Conservation (phyloP, 805 yeast genomes). For the Scheffersomyces stipitis region DNA sequence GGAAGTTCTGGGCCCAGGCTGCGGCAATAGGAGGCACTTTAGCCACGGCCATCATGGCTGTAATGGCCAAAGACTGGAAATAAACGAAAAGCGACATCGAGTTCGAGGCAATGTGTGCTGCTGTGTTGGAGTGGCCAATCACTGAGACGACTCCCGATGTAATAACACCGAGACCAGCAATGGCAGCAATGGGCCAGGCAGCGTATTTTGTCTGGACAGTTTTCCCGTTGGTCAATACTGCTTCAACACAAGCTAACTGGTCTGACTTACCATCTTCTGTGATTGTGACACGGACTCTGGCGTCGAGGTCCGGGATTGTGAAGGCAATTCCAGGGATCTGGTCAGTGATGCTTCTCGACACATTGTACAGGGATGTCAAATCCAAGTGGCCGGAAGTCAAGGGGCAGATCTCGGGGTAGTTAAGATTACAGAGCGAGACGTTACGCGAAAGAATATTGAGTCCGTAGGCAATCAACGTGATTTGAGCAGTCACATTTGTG, state of each 20-base stretch:
- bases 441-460: constrained; percentile 55
- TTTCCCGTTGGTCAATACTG: constrained; percentile 79
- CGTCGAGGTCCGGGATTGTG: constrained; percentile 92
- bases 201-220: constrained; percentile 83
- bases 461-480: constrained; percentile 79
- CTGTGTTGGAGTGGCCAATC: constrained; percentile 86
- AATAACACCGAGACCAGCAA: constrained; percentile 82
- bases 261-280: constrained; percentile 37
- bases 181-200: constrained; percentile 85
- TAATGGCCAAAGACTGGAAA: constrained; percentile 89
- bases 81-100: constrained; percentile 89
- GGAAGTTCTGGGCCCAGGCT: constrained; percentile 96
- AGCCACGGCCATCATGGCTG: constrained; percentile 93
- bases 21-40: constrained; percentile 95
- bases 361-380: constrained; percentile 48
- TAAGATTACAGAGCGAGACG: constrained; percentile 64
- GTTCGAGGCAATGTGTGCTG: constrained; percentile 97
- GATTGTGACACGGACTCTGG: constrained; percentile 75
- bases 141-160: constrained; percentile 87
- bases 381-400: constrained; percentile 85
- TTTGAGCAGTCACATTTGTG: constrained; percentile 59
- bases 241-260: constrained; percentile 89
- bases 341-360: constrained; percentile 42
- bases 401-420: constrained; percentile 62
- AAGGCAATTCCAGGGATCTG: constrained; percentile 82